Evolutionary conservation across 192 early-diverging fungal genomes (phyloP).

Genomic region (Coemansia sp.): DNA sequence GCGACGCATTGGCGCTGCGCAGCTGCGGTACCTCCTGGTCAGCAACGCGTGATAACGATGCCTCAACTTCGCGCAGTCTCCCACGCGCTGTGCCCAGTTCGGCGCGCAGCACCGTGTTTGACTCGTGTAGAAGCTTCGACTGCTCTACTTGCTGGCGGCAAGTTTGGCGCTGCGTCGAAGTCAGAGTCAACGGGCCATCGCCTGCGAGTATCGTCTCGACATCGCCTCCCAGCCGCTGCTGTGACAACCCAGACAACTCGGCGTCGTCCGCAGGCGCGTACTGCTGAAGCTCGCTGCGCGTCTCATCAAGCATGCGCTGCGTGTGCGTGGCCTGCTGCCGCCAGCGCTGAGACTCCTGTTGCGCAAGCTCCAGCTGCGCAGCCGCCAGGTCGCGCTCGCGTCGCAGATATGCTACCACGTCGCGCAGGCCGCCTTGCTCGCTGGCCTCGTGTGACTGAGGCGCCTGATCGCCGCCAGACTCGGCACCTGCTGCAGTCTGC

Average conservation of each 20-base stretch:
- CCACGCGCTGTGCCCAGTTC: slow-evolving; percentile 50
- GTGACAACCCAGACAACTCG: slow-evolving; percentile 29
- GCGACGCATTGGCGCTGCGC: slow-evolving; percentile 25
- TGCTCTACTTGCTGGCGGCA: slow-evolving; percentile 68
- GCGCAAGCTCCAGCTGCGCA: slow-evolving; percentile 63
- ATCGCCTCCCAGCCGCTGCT: background rate
- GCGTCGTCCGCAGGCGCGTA: slow-evolving; percentile 23
- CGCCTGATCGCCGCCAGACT: background rate
- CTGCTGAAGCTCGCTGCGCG: slow-evolving; percentile 55
- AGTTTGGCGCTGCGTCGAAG: slow-evolving; percentile 59
- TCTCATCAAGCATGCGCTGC: slow-evolving; percentile 68
- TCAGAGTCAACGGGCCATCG: slow-evolving; percentile 46
- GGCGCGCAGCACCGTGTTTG: slow-evolving; percentile 68
- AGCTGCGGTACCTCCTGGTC: slow-evolving; percentile 59
- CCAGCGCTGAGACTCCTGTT: slow-evolving; percentile 67
- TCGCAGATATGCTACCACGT: slow-evolving; percentile 67
- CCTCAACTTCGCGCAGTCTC: slow-evolving; percentile 31
- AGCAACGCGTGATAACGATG: slow-evolving; percentile 56
- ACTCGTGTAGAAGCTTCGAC: slow-evolving; percentile 69
- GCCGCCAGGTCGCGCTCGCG: slow-evolving; percentile 73
- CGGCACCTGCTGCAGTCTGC: slow-evolving; percentile 8
- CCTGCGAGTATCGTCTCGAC: slow-evolving; percentile 12
- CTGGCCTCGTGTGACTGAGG: slow-evolving; percentile 5
- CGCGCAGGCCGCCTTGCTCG: slow-evolving; percentile 47
- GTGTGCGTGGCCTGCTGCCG: slow-evolving; percentile 63